Evolutionary conservation across 192 early-diverging fungal genomes (phyloP).

Genomic region (Ambispora gerdemannii): DNA sequence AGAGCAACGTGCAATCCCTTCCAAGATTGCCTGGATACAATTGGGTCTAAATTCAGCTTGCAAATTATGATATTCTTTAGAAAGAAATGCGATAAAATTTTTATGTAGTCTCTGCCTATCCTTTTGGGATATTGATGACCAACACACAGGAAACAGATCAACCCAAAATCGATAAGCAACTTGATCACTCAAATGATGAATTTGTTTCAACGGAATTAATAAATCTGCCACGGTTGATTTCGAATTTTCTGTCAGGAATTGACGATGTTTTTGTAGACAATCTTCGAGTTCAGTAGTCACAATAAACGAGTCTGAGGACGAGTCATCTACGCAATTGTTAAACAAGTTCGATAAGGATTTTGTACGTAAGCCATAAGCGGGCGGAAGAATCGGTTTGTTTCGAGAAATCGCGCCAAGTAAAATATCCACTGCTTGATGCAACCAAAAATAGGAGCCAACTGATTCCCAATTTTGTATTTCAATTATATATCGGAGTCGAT

Average conservation of each 20-base stretch:
- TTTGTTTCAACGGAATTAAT: conserved; percentile 56
- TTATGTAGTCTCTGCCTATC: conserved; percentile 87
- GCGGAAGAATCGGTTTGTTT: conserved; percentile 37
- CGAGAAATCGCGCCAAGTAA: conserved; percentile 66
- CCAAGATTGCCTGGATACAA: conserved; percentile 88
- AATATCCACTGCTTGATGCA: conserved; percentile 88
- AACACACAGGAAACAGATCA: conserved; percentile 76
- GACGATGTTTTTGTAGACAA: conserved; percentile 53
- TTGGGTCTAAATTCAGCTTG: conserved; percentile 85
- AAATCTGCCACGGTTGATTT: conserved; percentile 48
- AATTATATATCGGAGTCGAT: conserved; percentile 84
- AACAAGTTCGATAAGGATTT: conserved; percentile 41
- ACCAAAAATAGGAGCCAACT: conserved; percentile 82
- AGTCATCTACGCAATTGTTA: background rate
- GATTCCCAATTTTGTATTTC: conserved; percentile 95
- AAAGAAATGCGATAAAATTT: conserved; percentile 77
- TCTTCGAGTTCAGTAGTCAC: conserved; percentile 38
- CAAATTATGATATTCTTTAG: conserved; percentile 84
- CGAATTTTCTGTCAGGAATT: conserved; percentile 59
- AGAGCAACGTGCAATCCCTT: conserved; percentile 74
- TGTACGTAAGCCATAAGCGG: conserved; percentile 44
- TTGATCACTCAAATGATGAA: conserved; percentile 63
- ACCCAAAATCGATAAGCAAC: conserved; percentile 81
- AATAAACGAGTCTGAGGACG: background rate
- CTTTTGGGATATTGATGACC: conserved; percentile 66